Base-by-base conservation (phyloP, 225 moss, liverwort and hornwort species). In the Polytrichum commune region DNA sequence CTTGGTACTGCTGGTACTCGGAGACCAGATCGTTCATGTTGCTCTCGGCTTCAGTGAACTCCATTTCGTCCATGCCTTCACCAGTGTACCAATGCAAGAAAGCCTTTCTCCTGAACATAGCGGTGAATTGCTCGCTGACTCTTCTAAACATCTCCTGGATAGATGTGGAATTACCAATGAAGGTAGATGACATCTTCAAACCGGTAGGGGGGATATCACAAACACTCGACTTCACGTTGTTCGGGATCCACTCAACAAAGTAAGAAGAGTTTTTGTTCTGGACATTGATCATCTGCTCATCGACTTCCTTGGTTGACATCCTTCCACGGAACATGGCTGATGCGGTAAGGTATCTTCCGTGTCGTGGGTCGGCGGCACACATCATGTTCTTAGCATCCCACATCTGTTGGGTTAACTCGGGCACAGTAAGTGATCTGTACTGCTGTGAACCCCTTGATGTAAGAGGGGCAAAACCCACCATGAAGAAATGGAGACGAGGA, bases 131-230 rank as follows among this genome's bases (percentile, higher is more conserved):
- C 78, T 84, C 81, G 24, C 80, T 81, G 3, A 84, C 84, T 18
- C 84, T 80, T 67, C 75, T 78, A 73, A 84, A 84, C 84, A 84
- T 84, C 84, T 84, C 84, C 69, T 84, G 84, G 66, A 84, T 84
- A 57, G 84, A 84, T 62, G 84, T 84, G 23, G 84, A 84, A 70
- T 84, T 84, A n/a, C 84, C 84, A 18, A 84, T 81, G 23, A 84
- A 84, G 20, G 84, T 84, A 19, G 84, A 84, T n/a, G 84, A 72
- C 84, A 84, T 84, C 64, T 84, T 84, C 72, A 84, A 69, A 69
- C 84, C 84, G 22, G 72, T 84, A 0, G 84, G 84, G 70, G 84
- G 84, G 60, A 84, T 84, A 64, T 84, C 84, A 67, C 84, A 84
- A 53, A 84, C 84, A 66, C 75, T 80, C 1, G 84, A 84, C 54